Base-by-base conservation (phyloP, 495 filamentous ascomycete genomes). In the Lepidopterella palustris region DNA sequence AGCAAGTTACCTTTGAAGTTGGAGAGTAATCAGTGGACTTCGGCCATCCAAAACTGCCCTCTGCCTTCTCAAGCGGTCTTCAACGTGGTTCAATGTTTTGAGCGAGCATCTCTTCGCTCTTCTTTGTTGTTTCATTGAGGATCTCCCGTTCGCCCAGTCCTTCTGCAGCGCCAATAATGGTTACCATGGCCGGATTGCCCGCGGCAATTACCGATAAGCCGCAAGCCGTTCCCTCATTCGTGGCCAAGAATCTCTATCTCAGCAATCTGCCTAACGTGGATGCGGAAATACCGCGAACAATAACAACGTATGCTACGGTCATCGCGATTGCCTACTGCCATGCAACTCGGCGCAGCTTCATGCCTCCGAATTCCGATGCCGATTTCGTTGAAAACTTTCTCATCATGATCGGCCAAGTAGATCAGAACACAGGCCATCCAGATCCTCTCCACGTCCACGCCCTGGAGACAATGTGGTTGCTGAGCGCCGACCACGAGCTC, bases 401-500 rank as follows among this genome's bases (percentile, higher is more conserved):
- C 8, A 72, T 71, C 66, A 77, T 74, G 73, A 74, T 77, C 58
- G 75, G 76, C 47, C 61, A 71, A 31, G 70, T 76, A 13, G 72
- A 72, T 11, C 57, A 69, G 4, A 57, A 53, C 3, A 70, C 71
- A 24, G 72, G 72, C 23, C 31, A 62, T 0, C 77, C 77, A 0
- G 67, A 77, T 27, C 47, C 68, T 5, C 50, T 56, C 48, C 68
- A 72, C 3, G 72, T 75, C 23, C 62, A 64, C 29, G 68, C 69
- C n/a, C 62, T 42, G 35, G 35, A 42, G 35, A 11, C 13, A 10
- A 11, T 42, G 9, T 80, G 77, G 68, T 71, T 76, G 8, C 66
- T 82, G 1, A 70, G 75, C 61, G 73, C 74, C 3, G 80, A 83
- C 51, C 79, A 83, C 51, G 80, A 78, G 56, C 73, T 80, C 65